phyloP scores from a whole-genome alignment of 257 asterid species.

The Solanum ossicruentum region DNA sequence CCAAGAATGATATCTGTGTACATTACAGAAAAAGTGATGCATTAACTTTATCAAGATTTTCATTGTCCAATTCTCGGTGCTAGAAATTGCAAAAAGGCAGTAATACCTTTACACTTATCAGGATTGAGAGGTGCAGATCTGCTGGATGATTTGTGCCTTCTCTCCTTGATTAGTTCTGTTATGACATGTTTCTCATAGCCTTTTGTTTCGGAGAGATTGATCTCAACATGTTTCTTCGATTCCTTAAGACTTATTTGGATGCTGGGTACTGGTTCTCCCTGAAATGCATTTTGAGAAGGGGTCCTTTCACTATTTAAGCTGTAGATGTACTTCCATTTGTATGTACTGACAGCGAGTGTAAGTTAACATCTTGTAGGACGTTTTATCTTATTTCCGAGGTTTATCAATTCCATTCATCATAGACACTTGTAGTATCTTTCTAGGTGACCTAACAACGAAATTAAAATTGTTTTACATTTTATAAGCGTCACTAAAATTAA shows the following conservation, averaged over 20 bases:
- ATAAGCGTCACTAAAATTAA: not conserved
- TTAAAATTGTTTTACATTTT: not conserved
- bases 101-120: constrained; percentile 48
- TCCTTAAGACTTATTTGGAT: constrained; percentile 44
- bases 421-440: not conserved
- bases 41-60: not conserved
- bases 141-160: constrained; percentile 4
- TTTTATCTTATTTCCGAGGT: not conserved
- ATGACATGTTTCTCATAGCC: constrained; percentile 77
- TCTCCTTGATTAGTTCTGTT: constrained; percentile 60
- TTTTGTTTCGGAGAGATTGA: constrained; percentile 59
- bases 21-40: not conserved
- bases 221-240: constrained; percentile 54
- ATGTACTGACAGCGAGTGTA: not conserved
- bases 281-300: constrained; percentile 1
- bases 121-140: constrained; percentile 3
- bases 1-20: constrained; percentile 56
- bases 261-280: constrained; percentile 81
- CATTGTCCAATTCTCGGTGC: not conserved
- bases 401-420: not conserved
- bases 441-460: not conserved
- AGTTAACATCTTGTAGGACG: not conserved
- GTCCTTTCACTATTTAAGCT: not conserved
- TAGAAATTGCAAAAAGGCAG: not conserved
- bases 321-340: not conserved